A percentile compares a stretch with the other conserved stretches of the same genome.
Conservation (phyloP, 108 stramenopile species). For the Seminavis robusta region DNA sequence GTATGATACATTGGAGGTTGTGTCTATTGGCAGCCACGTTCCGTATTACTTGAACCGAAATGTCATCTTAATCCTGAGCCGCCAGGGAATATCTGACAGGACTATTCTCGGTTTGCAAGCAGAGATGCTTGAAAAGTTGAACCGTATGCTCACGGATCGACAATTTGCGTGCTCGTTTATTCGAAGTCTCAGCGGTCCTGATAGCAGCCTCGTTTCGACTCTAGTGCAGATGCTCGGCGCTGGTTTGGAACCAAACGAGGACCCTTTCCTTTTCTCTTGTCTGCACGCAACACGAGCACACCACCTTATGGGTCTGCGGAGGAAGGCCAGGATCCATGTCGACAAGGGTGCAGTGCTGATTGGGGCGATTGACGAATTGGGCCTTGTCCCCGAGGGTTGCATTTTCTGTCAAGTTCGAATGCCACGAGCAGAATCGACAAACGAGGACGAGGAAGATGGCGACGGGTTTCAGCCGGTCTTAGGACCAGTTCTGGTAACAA, state of each 20-base stretch:
- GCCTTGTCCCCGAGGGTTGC: slow-evolving; percentile 7
- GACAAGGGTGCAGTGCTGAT: slow-evolving; percentile 2
- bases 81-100: not conserved
- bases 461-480: not conserved
- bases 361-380: slow-evolving; percentile 8
- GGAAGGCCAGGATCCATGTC: slow-evolving; percentile 19
- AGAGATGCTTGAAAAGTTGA: slow-evolving; percentile 7
- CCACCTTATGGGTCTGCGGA: slow-evolving; percentile 17
- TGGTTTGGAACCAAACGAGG: slow-evolving; percentile 4
- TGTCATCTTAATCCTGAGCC: slow-evolving; percentile 16
- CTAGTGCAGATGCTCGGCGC: slow-evolving; percentile 12
- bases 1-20: slow-evolving; percentile 14
- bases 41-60: slow-evolving; percentile 27
- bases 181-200: slow-evolving; percentile 12
- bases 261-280: slow-evolving; percentile 23
- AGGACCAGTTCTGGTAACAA: slow-evolving; percentile 8
- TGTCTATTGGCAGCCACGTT: slow-evolving; percentile 11
- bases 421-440: too few species aligned
- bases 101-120: slow-evolving; percentile 11
- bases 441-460: too few species aligned
- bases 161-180: slow-evolving; percentile 1
- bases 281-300: slow-evolving; percentile 16
- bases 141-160: slow-evolving; percentile 13
- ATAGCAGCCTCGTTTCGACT: not conserved
- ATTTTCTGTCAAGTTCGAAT: slow-evolving; percentile 2